phyloP scores from a whole-genome alignment of 352 stramenopile species.

The Phytophthora pistaciae region DNA sequence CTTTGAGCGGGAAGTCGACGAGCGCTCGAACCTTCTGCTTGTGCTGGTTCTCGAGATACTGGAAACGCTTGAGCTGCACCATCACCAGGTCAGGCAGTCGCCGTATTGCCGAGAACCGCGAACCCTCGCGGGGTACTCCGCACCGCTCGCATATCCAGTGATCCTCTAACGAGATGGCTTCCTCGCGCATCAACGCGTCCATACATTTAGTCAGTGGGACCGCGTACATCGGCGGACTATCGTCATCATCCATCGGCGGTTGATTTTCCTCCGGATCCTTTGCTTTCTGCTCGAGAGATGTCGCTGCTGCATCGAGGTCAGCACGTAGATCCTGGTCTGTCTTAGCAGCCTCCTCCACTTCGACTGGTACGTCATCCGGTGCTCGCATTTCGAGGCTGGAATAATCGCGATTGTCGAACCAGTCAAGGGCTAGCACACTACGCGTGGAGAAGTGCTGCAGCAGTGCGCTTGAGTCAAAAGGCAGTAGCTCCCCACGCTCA shows the following conservation, averaged over 20 bases:
- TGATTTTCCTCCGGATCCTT: conserved; percentile 2
- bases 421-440: conserved; percentile 85
- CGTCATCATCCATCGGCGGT: conserved; percentile 17
- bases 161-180: conserved; percentile 78
- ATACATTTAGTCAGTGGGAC: conserved; percentile 74
- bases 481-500: conserved; percentile 46
- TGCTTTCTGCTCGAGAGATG: conserved; percentile 4
- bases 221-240: conserved; percentile 41
- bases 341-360: conserved; percentile 45
- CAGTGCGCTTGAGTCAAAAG: conserved; percentile 59
- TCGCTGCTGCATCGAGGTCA: conserved; percentile 20
- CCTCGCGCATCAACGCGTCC: conserved; percentile 73
- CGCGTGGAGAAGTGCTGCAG: conserved; percentile 78
- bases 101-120: conserved; percentile 74
- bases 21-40: conserved; percentile 85
- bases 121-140: conserved; percentile 64
- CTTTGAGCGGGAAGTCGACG: conserved; percentile 84
- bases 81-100: conserved; percentile 85
- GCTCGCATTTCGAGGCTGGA: conserved; percentile 27
- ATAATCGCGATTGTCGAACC: conserved; percentile 51
- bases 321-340: conserved; percentile 33
- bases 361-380: conserved; percentile 39
- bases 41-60: conserved; percentile 88
- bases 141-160: conserved; percentile 82
- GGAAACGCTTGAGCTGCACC: conserved; percentile 91